Evolutionary conservation across 768 basidiomycete genomes (phyloP), one percentile per base, ranked within the genome.

Genomic region (Pulveroboletus sp.): DNA sequence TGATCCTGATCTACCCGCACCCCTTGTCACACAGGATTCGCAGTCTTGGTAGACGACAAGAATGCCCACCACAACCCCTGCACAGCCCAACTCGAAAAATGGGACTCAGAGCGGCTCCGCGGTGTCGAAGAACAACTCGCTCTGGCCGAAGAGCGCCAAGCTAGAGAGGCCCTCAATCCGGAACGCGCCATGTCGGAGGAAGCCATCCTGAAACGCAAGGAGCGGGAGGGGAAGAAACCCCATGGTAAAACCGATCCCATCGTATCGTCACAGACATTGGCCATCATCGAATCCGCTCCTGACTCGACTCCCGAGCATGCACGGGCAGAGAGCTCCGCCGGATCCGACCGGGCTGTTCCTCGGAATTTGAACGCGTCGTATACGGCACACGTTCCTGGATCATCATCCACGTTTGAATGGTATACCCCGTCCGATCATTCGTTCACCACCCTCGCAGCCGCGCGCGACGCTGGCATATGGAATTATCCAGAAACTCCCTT

Each of bases 381-480:
- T 61, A 81, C 79, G 10, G 74, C 89, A n/a, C 67, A 78, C 1
- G 80, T 93, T 47, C 83, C 86, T 14, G 78, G 83, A 2, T 65
- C 81, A 4, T 90, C 92, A 0, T 68, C 75, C 10, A 60, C 72
- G 0, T 70, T 87, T 20, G 70, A 76, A 13, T 95, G 93, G 93
- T 93, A 93, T 63, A 50, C 68, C 22, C 71, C 76, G 3, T 54
- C 63, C 27, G 30, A 58, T 4, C 62, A 66, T 58, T 69, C 74
- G 3, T 86, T 82, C 64, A 43, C 72, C 2, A 81, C 83, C 3
- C 71, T 93, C 32, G 68, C 72, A 6, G 70, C 75, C 0, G 91
- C 92, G 6, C 78, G 73, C 29, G 72, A 69, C 6, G 86, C 86
- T 0, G 82, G 83, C 1, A 66, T 94, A 39, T 95, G 91, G 91